Evolutionary conservation across 208 protist species (phyloP), one percentile per base, ranked within the genome.

Genomic region (Trypanosoma rangeli): DNA sequence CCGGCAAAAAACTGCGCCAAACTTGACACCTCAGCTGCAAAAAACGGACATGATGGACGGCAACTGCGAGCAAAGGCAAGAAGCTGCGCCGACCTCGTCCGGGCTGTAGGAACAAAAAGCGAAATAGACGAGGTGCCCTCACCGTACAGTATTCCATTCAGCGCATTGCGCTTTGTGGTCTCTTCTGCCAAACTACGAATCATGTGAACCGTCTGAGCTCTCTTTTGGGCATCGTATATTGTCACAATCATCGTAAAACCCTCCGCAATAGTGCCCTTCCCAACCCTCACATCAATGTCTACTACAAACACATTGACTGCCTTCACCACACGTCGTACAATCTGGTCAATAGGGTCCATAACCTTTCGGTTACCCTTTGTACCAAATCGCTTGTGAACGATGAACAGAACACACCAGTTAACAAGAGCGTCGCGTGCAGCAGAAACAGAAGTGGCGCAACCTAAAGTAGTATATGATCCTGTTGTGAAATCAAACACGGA

Each of bases 191-290:
- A 74, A 61, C 87, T 96, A 31, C 92, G 86, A 72, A 96, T 96
- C 81, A 86, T 90, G 76, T 94, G 89, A 57, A 94, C 81, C 48
- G 89, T 79, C 66, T 96, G 88, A 18, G 83, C 62, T 59, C 87
- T 74, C 49, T 84, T 86, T 65, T 94, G 86, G n/a, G 86, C 89
- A 70, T 94, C 85, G 68, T 93, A 96, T 68, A 96, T 91, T 53
- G 89, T 96, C 31, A 92, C 92, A 71, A 94, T 85, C 92, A 96
- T 96, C 29, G 92, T 96, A 80, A 85, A 83, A n/a, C 92, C 92
- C 53, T 96, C 88, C 12, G 83, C 68, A 58, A 96, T 94, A 5
- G 92, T 94, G 29, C 92, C 92, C 63, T 90, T 90, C 10, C 92
- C 92, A 16, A 96, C 87, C 12, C 92, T 79, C 26, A 94, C 84